Base-by-base conservation (phyloP, 2,329 filamentous ascomycete species). In the Alternaria dauci region DNA sequence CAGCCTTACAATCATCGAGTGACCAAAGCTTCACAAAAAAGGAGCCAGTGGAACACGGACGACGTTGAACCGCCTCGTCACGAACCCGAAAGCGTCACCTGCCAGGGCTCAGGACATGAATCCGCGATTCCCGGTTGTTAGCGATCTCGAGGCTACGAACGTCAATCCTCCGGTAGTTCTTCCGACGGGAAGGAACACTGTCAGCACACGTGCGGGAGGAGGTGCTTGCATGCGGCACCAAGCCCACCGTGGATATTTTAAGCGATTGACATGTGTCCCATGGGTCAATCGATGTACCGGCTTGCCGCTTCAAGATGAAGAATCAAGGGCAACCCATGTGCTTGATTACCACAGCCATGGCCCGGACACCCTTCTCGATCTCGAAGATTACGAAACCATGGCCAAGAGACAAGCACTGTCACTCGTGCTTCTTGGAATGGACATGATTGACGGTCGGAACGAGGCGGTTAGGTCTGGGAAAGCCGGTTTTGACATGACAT, bases 141-240 rank as follows among this genome's bases (percentile, higher is more conserved):
- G 34, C 48, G 41, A 46, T 36, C 57, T 28, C 41, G 43, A 16
- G 41, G 34, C 48, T 53, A 52, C 38, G 36, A 50, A 52, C 34
- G 54, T 53, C 36, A 58, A 61, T 53, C 42, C 55, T 26, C 58
- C 58, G 54, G 58, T 48, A 58, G 58, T 58, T 52, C 43, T 51
- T 61, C 54, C 54, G 58, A 47, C 47, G 48, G 50, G 44, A 59
- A 52, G 47, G 58, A 53, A 47, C 42, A 50, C 41, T 41, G 47
- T 50, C 48, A 58, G 47, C 43, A 50, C 58, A 61, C 54, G 58
- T 58, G 54, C 42, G 55, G 42, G 41, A 46, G 46, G 20, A 43
- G 42, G 48, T 48, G 47, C 55, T 38, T 47, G 28, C 30, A 32
- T 23, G 34, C 48, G 18, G 53, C 32, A 42, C 44, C 50, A 30